These are phyloP conservation scores for Lagenidium giganteum DNA, from an alignment of 352 stramenopile species.

Conservation along the genomic window DNA sequence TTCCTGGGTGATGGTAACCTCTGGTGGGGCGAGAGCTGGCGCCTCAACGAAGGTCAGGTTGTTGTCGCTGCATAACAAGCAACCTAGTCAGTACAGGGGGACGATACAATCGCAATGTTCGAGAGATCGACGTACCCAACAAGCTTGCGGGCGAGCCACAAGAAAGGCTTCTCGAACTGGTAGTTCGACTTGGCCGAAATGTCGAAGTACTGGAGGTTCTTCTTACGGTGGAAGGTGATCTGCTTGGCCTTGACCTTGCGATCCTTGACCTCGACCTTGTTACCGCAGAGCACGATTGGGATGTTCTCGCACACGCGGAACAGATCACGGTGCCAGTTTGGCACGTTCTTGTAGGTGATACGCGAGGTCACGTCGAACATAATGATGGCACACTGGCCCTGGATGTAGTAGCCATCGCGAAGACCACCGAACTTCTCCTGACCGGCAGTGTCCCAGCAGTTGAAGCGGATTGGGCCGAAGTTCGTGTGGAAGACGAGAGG, in stretches of 20 bases:
- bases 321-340: constrained; percentile 99
- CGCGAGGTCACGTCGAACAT: constrained; percentile 99
- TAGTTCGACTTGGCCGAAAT: constrained; percentile 99
- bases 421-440: constrained; percentile 99
- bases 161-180: constrained; percentile 99
- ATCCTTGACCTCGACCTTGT: constrained; percentile 99
- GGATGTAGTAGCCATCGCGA: constrained; percentile 97
- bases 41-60: constrained; percentile 98
- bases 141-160: constrained; percentile 99
- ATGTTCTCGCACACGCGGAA: constrained; percentile 99
- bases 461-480: constrained; percentile 99
- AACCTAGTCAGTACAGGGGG: constrained; percentile 7
- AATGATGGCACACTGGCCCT: constrained; percentile 99
- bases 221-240: constrained; percentile 99
- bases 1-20: constrained; percentile 94
- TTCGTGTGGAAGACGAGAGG: constrained; percentile 99
- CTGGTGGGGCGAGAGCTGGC: constrained; percentile 93
- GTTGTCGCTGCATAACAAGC: constrained; percentile 81
- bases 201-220: constrained; percentile 99
- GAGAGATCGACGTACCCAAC: constrained; percentile 68
- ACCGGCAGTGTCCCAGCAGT: constrained; percentile 99
- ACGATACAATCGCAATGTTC: neutral
- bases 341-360: constrained; percentile 99
- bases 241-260: constrained; percentile 99
- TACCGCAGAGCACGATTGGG: constrained; percentile 98